Base-by-base conservation (phyloP, 306 rosid genomes). In the Castanospermum australe region DNA sequence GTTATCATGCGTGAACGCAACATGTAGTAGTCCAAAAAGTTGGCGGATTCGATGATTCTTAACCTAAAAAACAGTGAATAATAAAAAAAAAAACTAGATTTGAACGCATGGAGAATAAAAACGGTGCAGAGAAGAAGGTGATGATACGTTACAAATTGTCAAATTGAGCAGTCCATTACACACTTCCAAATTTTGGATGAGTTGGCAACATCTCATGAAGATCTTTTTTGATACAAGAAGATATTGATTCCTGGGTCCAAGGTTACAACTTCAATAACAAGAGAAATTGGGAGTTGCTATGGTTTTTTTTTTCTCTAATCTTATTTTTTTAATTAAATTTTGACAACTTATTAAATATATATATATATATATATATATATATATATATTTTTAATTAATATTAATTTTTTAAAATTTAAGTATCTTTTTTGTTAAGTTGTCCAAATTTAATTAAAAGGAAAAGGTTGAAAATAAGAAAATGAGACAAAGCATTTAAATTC, bases 151-250 rank as follows among this genome's bases (percentile, higher is more conserved):
- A 67, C 45, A 66, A 21, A 55, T 41, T 4, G 79, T 73, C 62
- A 73, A 73, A 44, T 3, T 6, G 54, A 51, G 4, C 32, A 33
- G 13, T 24, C 47, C 62, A n/a, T n/a, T n/a, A 73, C 47, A 80
- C 52, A 57, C n/a, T 67, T 81, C 44, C 74, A 73, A 56, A 64
- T 42, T 10, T 39, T 79, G 73, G 48, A 28, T 72, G 76, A 67
- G 86, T 63, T 79, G 84, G 82, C 69, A 47, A 11, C 61, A 63
- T 55, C 79, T 72, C 18, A 25, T 17, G 11, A 50, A 8, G 17
- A 22, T 13, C n/a, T n/a, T n/a, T n/a, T n/a, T n/a, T n/a, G n/a
- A n/a, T n/a, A 77, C 18, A 25, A 32, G 11, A 50, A 8, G 17
- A 22, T 13, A 21, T 28, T 28, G n/a, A 25, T 52, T 32, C 68